phyloP scores from a whole-genome alignment of 805 yeast genomes.

The Nematodospora valgi region DNA sequence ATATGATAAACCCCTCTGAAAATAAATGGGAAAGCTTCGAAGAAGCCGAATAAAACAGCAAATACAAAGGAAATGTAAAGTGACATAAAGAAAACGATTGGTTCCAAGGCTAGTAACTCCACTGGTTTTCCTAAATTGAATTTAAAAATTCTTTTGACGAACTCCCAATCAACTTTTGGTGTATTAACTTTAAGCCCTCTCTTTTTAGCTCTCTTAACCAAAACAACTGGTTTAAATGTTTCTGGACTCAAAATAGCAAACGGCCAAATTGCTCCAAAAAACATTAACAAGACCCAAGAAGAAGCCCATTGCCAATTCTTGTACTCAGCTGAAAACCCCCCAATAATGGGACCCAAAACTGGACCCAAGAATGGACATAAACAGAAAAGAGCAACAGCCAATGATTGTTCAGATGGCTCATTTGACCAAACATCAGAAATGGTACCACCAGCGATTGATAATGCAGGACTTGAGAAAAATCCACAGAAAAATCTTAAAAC shows the following conservation, averaged over 20 bases:
- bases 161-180: conserved; percentile 32
- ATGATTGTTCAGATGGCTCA: conserved; percentile 53
- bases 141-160: conserved; percentile 43
- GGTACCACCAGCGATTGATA: conserved; percentile 84
- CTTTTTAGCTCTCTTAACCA: conserved; percentile 56
- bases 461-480: conserved; percentile 73
- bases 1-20: conserved; percentile 62
- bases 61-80: conserved; percentile 71
- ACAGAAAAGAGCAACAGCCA: conserved; percentile 78
- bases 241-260: conserved; percentile 58
- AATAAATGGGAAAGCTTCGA: conserved; percentile 75
- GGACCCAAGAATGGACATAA: conserved; percentile 82
- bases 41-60: conserved; percentile 76
- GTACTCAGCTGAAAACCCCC: conserved; percentile 63
- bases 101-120: conserved; percentile 68
- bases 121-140: conserved; percentile 60
- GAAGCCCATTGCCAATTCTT: conserved; percentile 66
- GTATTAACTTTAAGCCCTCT: conserved; percentile 50
- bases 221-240: conserved; percentile 68
- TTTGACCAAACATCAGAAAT: conserved; percentile 69
- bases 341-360: conserved; percentile 70
- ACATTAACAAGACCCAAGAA: conserved; percentile 64
- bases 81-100: conserved; percentile 68
- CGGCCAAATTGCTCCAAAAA: conserved; percentile 56
- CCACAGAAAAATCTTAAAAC: conserved; percentile 76